A percentile compares a stretch with the other conserved stretches of the same genome.
These are phyloP conservation scores for Calonectria naviculata DNA, from an alignment of 2,329 filamentous ascomycete species.

Conservation along the genomic window DNA sequence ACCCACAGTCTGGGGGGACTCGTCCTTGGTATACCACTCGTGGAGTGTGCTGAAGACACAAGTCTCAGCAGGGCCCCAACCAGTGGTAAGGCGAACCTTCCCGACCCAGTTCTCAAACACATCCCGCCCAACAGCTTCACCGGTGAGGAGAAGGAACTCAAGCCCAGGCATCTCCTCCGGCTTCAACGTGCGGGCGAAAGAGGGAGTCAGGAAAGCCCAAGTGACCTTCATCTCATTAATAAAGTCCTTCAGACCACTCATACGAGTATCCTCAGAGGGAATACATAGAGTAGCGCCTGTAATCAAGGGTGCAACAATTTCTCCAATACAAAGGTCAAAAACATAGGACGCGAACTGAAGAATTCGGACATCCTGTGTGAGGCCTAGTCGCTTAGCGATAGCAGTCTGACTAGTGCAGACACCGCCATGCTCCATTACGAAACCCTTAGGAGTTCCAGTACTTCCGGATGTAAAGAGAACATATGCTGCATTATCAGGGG, in stretches of 20 bases:
- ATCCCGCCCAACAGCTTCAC: conserved; percentile 31
- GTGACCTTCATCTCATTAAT: conserved; percentile 28
- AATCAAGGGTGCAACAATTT: conserved; percentile 25
- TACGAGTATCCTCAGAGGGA: conserved; percentile 36
- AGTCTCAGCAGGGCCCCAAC: conserved; percentile 37
- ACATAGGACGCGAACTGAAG: conserved; percentile 39
- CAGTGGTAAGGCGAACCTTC: conserved; percentile 33
- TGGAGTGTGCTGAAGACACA: conserved; percentile 27
- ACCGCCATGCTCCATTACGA: conserved; percentile 33
- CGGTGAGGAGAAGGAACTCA: conserved; percentile 29
- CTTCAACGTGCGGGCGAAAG: conserved; percentile 31
- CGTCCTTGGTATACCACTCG: neutral
- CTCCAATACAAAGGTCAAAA: conserved; percentile 36
- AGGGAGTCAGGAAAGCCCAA: conserved; percentile 39
- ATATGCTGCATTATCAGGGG: conserved; percentile 12
- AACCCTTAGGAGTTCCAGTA: conserved; percentile 37
- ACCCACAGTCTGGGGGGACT: conserved; percentile 24
- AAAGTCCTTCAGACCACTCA: conserved; percentile 18
- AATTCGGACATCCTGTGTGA: conserved; percentile 11
- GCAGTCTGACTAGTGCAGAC: conserved; percentile 21
- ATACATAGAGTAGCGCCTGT: conserved; percentile 37
- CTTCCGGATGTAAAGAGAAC: conserved; percentile 39
- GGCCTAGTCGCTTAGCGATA: conserved; percentile 25
- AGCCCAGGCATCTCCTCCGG: conserved; percentile 28
- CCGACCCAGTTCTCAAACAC: conserved; percentile 28